Evolutionary conservation across 139 green algal genomes (phyloP), one percentile per base, ranked within the genome.

Genomic region (Closterium sp.): DNA sequence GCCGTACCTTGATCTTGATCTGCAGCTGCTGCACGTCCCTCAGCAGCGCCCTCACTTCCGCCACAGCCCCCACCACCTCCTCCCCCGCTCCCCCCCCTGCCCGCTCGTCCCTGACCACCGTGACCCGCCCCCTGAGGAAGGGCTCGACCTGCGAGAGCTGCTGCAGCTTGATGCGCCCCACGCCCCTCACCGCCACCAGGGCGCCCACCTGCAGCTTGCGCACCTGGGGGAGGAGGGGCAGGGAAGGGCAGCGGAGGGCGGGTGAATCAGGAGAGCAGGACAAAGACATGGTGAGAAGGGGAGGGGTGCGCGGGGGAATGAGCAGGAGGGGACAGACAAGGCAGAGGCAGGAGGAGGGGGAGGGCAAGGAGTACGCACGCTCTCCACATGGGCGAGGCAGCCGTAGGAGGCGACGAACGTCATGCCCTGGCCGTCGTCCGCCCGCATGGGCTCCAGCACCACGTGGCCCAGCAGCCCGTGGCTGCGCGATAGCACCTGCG

Each of bases 171-270:
- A 94, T 33, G 76, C 92, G 83, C n/a, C 85, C 30, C n/a, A 91
- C 83, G 86, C 92, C 92, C n/a, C 88, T 64, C 6, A 94, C 69
- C 9, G 34, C 85, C 10, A 94, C 92, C 30, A 87, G 33, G 34
- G 92, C 92, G 16, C 92, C 92, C 33, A 94, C 88, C 64, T 81
- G 33, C 43, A 86, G 85, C 32, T 35, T 33, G 33, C 88, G n/a
- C 84, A 94, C 88, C 25, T 87, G 23, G 33, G 28, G 33, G 19
- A 38, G 34, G 85, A 30, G 25, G 34, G 33, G 85, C 9, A 19
- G 34, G 85, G 33, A 89, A 89, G 21, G 33, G 81, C 28, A 85
- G n/a, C n/a, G 21, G 16, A 85, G 81, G 83, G 10, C 7, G 83
- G 83, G 16, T 21, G n/a, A 86, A 86, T 34, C n/a, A n/a, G n/a